phyloP scores from a whole-genome alignment of 257 asterid genomes.

The Ligustrum vulgare region DNA sequence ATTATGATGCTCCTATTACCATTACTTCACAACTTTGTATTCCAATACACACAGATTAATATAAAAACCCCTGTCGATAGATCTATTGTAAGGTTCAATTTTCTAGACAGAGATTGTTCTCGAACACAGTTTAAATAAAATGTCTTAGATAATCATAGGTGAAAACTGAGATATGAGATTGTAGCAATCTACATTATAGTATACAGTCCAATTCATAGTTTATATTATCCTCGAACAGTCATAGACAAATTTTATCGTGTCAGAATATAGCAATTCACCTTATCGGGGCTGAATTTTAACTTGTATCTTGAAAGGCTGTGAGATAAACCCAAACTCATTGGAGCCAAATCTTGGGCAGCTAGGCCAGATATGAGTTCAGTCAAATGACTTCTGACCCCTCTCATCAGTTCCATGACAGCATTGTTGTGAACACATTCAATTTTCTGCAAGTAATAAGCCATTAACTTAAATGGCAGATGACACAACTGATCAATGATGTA shows the following conservation, averaged over 20 bases:
- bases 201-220: background rate
- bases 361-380: conserved; percentile 77
- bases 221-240: background rate
- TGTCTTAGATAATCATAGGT: background rate
- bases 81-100: background rate
- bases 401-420: conserved; percentile 83
- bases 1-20: background rate
- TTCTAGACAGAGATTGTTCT: background rate
- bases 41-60: background rate
- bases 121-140: background rate
- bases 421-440: conserved; percentile 85
- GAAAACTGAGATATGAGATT: background rate
- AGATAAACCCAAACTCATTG: conserved; percentile 90
- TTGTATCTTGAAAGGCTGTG: conserved; percentile 86
- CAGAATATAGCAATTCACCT: conserved; percentile 36
- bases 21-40: background rate
- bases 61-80: background rate
- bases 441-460: conserved; percentile 45
- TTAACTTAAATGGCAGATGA: background rate
- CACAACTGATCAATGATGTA: background rate
- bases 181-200: background rate
- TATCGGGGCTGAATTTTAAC: conserved; percentile 85
- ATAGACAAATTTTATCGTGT: background rate
- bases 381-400: conserved; percentile 82
- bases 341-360: conserved; percentile 81